These are phyloP conservation scores for Teratosphaeria nubilosa DNA, from an alignment of 2,329 filamentous ascomycete genomes.

Conservation along the genomic window DNA sequence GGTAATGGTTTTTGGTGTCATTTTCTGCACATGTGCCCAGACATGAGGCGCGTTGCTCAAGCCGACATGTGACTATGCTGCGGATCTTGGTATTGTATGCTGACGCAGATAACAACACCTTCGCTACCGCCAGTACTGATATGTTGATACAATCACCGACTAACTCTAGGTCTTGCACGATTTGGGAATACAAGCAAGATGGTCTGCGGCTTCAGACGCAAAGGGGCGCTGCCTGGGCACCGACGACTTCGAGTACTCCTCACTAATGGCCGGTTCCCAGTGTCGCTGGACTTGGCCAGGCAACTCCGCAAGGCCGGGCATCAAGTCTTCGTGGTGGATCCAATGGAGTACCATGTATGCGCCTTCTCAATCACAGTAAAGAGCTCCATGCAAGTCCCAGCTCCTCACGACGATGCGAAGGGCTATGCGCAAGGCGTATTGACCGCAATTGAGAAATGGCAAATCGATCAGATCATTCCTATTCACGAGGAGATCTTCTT, in stretches of 20 bases:
- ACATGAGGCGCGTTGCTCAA: background rate
- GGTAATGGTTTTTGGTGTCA: background rate
- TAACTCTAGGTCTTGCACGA: background rate
- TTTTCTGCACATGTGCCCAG: background rate
- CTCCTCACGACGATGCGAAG: conserved; percentile 7
- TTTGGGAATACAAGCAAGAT: background rate
- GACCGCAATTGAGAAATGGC: conserved; percentile 7
- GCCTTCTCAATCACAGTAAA: conserved; percentile 8
- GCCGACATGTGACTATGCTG: background rate
- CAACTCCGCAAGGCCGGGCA: conserved; percentile 2
- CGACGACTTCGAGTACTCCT: conserved; percentile 2
- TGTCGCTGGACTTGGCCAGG: conserved; percentile 11
- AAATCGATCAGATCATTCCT: conserved; percentile 16
- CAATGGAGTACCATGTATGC: conserved; percentile 10
- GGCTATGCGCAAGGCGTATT: conserved; percentile 12
- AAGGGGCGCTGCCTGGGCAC: background rate
- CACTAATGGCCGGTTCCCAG: conserved; percentile 13
- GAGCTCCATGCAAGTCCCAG: conserved; percentile 7
- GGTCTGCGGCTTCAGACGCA: background rate
- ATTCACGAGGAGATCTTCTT: conserved; percentile 26
- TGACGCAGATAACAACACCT: background rate
- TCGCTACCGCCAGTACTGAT: background rate
- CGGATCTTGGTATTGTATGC: background rate
- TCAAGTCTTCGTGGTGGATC: conserved; percentile 11
- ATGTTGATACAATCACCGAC: background rate